Evolutionary conservation across 1,139 yeast species (phyloP), one percentile per base, ranked within the genome.

Genomic region (Suhomyces bribrorum): DNA sequence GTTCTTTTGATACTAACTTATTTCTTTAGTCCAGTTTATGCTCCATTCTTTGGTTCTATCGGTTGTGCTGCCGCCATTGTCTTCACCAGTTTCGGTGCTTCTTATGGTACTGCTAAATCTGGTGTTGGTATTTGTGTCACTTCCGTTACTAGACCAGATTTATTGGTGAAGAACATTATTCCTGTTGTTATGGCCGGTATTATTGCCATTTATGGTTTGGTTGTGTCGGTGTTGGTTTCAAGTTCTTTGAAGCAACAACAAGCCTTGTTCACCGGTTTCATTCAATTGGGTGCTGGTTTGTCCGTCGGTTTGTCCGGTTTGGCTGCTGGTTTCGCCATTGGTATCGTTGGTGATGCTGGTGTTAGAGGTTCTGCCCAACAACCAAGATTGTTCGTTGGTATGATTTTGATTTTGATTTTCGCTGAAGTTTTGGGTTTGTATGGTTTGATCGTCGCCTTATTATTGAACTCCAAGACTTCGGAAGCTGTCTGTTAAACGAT

Each of bases 141-240:
- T 53, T 87, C 96, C 70, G 96, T 90, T 47, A 77, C 92, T 65
- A 86, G 97, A 79, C 98, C 98, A 50, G 97, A 92, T 66, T 78
- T 88, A 66, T 79, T 85, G 70, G 95, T 89, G 53, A 86, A 80
- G 69, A 84, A 82, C 67, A 82, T 86, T 60, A 94, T 94, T 50
- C 98, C 98, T 47, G 98, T 94, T 54, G 85, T 94, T 73, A 90
- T 94, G 97, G 96, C 97, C 48, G 99, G 99, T 86, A 94, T 94
- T 64, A 86, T 94, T 70, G 97, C 98, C 66, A 94, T 94, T 72
- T 94, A 94, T 65, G 99, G 99, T 40, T 78, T 94, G 62, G 98
- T 94, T 47, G 97, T 94, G 47, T 85, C 96, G 16, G 99, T 94
- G 45, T 79, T 94, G 64, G 92, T 94, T 51, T 86, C 97, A 34